phyloP scores from a whole-genome alignment of 2,329 filamentous ascomycete genomes.

The Metarhizium humberi region DNA sequence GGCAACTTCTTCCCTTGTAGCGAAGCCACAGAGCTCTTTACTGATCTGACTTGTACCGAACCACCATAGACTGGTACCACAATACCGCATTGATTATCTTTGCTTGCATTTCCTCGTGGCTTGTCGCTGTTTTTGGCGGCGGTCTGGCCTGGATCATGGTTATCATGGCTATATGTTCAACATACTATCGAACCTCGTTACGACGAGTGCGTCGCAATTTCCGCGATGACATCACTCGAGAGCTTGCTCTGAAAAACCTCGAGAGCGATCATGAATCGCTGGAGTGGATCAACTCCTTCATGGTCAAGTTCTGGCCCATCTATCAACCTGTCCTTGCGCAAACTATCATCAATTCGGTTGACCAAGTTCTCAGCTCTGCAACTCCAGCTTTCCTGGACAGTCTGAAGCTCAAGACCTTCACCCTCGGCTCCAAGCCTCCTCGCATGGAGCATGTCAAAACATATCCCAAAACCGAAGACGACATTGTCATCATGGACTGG shows the following conservation, averaged over 20 bases:
- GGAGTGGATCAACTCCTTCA: slow-evolving; percentile 98
- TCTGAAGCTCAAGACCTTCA: slow-evolving; percentile 86
- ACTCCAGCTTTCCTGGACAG: slow-evolving; percentile 92
- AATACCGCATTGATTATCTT: slow-evolving; percentile 93
- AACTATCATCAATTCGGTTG: slow-evolving; percentile 86
- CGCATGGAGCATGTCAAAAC: slow-evolving; percentile 97
- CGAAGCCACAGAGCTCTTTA: background rate
- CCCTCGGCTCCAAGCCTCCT: slow-evolving; percentile 88
- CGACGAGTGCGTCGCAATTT: slow-evolving; percentile 92
- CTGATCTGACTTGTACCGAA: background rate
- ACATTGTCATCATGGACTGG: slow-evolving; percentile 98
- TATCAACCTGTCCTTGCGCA: slow-evolving; percentile 90
- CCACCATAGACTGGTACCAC: slow-evolving; percentile 82
- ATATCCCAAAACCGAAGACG: slow-evolving; percentile 90
- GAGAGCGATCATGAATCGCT: slow-evolving; percentile 88
- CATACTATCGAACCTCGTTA: slow-evolving; percentile 93
- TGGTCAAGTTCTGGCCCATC: slow-evolving; percentile 99
- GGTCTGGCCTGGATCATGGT: slow-evolving; percentile 90
- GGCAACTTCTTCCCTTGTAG: background rate
- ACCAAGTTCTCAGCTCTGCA: slow-evolving; percentile 87
- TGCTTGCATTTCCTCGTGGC: slow-evolving; percentile 82
- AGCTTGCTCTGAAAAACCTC: slow-evolving; percentile 76
- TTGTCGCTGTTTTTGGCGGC: slow-evolving; percentile 80
- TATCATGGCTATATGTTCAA: slow-evolving; percentile 84
- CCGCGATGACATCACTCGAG: slow-evolving; percentile 83